These are phyloP conservation scores for Graphilbum ipis-grandicollis DNA, from an alignment of 2,329 filamentous ascomycete genomes.

Conservation along the genomic window DNA sequence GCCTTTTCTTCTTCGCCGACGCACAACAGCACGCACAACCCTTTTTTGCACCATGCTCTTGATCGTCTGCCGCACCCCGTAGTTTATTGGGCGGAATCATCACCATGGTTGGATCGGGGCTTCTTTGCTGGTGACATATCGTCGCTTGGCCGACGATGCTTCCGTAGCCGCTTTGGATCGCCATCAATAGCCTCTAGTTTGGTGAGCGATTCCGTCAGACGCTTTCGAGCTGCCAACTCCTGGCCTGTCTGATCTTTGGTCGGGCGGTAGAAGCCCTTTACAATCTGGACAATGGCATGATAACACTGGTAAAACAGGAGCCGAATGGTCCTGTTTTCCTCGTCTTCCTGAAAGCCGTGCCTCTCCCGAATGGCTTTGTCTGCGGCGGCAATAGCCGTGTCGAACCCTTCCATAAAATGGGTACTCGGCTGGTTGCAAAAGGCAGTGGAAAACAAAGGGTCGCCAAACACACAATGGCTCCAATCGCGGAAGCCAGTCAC, in stretches of 20 bases:
- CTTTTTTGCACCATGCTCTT: too few species aligned
- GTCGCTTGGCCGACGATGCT: slow-evolving; percentile 19
- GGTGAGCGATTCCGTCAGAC: slow-evolving; percentile 27
- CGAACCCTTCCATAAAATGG: slow-evolving; percentile 31
- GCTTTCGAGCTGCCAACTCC: slow-evolving; percentile 35
- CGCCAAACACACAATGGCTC: slow-evolving; percentile 41
- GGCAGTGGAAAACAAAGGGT: slow-evolving; percentile 33
- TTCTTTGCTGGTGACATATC: slow-evolving; percentile 28
- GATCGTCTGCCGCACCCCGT: too few species aligned
- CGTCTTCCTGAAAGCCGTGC: slow-evolving; percentile 7
- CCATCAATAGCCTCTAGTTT: slow-evolving; percentile 20
- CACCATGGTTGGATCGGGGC: slow-evolving; percentile 14
- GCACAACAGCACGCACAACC: too few species aligned
- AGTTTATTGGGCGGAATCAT: too few species aligned
- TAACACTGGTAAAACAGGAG: slow-evolving; percentile 41
- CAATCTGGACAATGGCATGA: slow-evolving; percentile 33
- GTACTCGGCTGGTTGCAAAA: slow-evolving; percentile 27
- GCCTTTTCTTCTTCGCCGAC: too few species aligned
- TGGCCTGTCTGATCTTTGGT: slow-evolving; percentile 26
- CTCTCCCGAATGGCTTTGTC: not conserved
- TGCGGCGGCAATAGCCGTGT: slow-evolving; percentile 7
- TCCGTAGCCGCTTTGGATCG: slow-evolving; percentile 14
- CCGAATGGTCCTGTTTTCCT: slow-evolving; percentile 20
- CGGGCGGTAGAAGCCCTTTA: slow-evolving; percentile 37
- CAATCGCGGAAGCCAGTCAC: slow-evolving; percentile 39